Evolutionary conservation across 495 filamentous ascomycete genomes (phyloP).

Genomic region (Glarea lozoyensis): DNA sequence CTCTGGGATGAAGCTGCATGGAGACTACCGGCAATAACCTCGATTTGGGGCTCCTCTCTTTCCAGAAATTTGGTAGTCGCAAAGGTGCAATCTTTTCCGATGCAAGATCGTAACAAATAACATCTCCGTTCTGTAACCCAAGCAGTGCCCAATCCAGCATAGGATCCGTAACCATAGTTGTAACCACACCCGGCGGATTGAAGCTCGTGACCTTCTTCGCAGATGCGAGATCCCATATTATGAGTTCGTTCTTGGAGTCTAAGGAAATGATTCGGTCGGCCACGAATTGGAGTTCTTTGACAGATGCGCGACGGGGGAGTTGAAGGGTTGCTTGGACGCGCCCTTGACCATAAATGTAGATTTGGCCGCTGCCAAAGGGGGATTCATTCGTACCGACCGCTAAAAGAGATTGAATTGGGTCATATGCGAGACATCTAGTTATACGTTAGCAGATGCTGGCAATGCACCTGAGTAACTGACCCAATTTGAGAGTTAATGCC

Average conservation of each 20-base stretch:
- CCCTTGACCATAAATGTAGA: constrained; percentile 73
- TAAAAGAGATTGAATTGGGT: constrained; percentile 86
- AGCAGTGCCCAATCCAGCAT: constrained; percentile 86
- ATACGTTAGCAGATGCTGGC: constrained; percentile 3
- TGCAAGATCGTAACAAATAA: constrained; percentile 86
- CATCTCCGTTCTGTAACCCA: constrained; percentile 66
- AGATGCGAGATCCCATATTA: constrained; percentile 62
- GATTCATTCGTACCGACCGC: constrained; percentile 87
- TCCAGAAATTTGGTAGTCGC: constrained; percentile 78
- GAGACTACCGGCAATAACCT: constrained; percentile 45
- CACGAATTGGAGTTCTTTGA: constrained; percentile 64
- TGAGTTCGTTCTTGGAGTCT: constrained; percentile 76
- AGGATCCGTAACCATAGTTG: constrained; percentile 71
- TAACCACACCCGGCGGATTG: constrained; percentile 58
- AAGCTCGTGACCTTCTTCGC: constrained; percentile 51
- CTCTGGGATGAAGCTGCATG: constrained; percentile 76
- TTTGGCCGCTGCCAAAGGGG: constrained; percentile 35
- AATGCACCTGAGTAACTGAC: constrained; percentile 23
- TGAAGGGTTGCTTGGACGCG: constrained; percentile 64
- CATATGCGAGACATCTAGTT: constrained; percentile 67
- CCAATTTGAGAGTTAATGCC: constrained; percentile 83
- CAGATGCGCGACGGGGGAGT: constrained; percentile 56
- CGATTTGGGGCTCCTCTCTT: constrained; percentile 41
- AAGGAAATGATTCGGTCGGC: constrained; percentile 73
- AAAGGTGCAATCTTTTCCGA: constrained; percentile 66